These are phyloP conservation scores for Paxillus ammoniavirescens DNA, from an alignment of 768 basidiomycete species.

Conservation along the genomic window DNA sequence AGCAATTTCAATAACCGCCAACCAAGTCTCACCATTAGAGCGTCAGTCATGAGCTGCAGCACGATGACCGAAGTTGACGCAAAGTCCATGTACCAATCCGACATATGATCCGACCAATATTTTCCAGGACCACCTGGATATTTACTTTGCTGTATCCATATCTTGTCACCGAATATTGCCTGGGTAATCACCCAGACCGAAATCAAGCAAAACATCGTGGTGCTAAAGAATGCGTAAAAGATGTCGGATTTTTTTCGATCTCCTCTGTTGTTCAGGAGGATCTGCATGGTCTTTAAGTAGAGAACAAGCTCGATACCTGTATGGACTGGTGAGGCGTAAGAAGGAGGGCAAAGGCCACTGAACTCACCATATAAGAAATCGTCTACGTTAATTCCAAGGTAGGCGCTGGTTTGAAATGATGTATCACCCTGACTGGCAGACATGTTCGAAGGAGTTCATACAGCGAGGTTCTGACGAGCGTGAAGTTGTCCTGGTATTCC, in stretches of 20 bases:
- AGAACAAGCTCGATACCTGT: constrained; percentile 24
- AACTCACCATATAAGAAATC: constrained; percentile 25
- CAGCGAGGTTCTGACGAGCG: no score
- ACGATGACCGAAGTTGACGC: constrained; percentile 28
- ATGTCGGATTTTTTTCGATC: constrained; percentile 7
- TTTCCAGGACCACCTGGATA: constrained; percentile 35
- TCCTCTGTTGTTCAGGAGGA: constrained; percentile 6
- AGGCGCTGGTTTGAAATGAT: constrained; percentile 20
- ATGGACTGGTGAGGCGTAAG: background rate
- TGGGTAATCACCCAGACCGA: constrained; percentile 31
- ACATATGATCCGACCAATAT: constrained; percentile 28
- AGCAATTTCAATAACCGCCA: constrained; percentile 17
- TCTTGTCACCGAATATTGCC: constrained; percentile 31
- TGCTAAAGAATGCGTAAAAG: constrained; percentile 27
- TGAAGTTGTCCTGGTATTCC: no score
- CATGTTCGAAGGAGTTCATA: background rate
- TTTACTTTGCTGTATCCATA: constrained; percentile 34
- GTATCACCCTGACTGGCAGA: background rate
- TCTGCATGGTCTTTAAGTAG: constrained; percentile 24
- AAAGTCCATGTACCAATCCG: constrained; percentile 30
- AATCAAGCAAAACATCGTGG: constrained; percentile 27
- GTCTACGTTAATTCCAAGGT: constrained; percentile 24
- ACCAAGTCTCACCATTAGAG: constrained; percentile 24
- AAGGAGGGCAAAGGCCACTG: no score
- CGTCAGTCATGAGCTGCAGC: constrained; percentile 37